These are phyloP conservation scores for Thermoascus crustaceus DNA, from an alignment of 2,329 filamentous ascomycete genomes.

Conservation along the genomic window DNA sequence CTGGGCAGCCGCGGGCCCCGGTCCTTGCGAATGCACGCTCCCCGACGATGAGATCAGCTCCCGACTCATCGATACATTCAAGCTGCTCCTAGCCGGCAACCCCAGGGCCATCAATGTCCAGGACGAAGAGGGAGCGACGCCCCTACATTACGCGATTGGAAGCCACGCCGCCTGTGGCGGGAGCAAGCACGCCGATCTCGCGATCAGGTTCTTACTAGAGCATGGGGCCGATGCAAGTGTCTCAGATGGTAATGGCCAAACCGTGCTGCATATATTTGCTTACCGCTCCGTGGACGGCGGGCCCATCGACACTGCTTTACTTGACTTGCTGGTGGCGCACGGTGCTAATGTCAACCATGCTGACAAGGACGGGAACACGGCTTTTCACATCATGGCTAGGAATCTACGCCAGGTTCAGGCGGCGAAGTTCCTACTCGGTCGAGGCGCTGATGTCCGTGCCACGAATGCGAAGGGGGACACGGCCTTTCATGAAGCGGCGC, in stretches of 20 bases:
- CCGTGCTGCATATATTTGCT: conserved; percentile 13
- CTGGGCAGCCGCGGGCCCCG: conserved; percentile 10
- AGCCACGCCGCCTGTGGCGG: conserved; percentile 8
- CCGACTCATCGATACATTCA: conserved; percentile 11
- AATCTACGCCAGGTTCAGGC: conserved; percentile 14
- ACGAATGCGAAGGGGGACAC: conserved; percentile 14
- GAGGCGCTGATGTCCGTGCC: conserved; percentile 12
- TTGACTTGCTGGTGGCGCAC: conserved; percentile 14
- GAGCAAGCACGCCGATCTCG: conserved; percentile 8
- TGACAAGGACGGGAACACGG: conserved; percentile 14
- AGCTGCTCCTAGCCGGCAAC: conserved; percentile 13
- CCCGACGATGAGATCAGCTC: conserved; percentile 4
- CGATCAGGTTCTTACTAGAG: conserved; percentile 10
- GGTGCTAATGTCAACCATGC: conserved; percentile 12
- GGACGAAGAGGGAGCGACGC: conserved; percentile 12
- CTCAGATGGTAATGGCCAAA: conserved; percentile 10
- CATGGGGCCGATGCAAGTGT: conserved; percentile 12
- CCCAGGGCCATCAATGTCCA: conserved; percentile 12
- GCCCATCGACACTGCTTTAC: conserved; percentile 8
- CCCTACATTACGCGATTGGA: conserved; percentile 10
- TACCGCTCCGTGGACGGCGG: conserved; percentile 6
- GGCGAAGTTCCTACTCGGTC: conserved; percentile 11
- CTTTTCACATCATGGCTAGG: conserved; percentile 15
- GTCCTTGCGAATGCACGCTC: conserved; percentile 6
- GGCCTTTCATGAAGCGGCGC: conserved; percentile 14